Evolutionary conservation across 306 rosid genomes (phyloP).

Genomic region (Styphnolobium japonicum): DNA sequence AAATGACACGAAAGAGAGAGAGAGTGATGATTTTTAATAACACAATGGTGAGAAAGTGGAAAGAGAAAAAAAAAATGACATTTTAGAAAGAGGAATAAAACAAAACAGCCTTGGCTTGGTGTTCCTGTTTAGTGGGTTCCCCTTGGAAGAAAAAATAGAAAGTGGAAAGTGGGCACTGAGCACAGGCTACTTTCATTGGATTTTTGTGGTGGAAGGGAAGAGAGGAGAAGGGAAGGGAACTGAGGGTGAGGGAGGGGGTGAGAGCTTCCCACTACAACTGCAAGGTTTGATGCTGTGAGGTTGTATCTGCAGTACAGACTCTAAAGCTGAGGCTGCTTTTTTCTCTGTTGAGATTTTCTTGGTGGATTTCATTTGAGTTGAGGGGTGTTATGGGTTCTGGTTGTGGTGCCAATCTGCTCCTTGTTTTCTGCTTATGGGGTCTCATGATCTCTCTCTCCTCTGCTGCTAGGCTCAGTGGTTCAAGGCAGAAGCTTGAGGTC

Average conservation of each 20-base stretch:
- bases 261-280: background rate
- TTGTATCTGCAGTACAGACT: background rate
- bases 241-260: background rate
- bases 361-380: slow-evolving; percentile 15
- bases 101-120: slow-evolving; percentile 26
- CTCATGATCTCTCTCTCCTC: slow-evolving; percentile 48
- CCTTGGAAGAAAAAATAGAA: slow-evolving; percentile 17
- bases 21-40: slow-evolving; percentile 22
- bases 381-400: slow-evolving; percentile 22
- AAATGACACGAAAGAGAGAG: slow-evolving; percentile 49
- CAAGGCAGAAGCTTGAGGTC: slow-evolving; percentile 78
- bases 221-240: too few species aligned
- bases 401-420: slow-evolving; percentile 27
- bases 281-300: background rate
- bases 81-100: slow-evolving; percentile 32
- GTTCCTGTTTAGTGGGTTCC: slow-evolving; percentile 7
- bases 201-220: background rate
- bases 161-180: background rate
- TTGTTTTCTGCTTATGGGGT: slow-evolving; percentile 45
- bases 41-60: slow-evolving; percentile 27
- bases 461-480: slow-evolving; percentile 60
- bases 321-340: background rate
- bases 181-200: background rate
- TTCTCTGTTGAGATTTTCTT: background rate
- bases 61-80: slow-evolving; percentile 31